A percentile compares a stretch with the other conserved stretches of the same genome.
Evolutionary conservation across 2,329 filamentous ascomycete species (phyloP).

Genomic region (Fusarium tjaetaba): DNA sequence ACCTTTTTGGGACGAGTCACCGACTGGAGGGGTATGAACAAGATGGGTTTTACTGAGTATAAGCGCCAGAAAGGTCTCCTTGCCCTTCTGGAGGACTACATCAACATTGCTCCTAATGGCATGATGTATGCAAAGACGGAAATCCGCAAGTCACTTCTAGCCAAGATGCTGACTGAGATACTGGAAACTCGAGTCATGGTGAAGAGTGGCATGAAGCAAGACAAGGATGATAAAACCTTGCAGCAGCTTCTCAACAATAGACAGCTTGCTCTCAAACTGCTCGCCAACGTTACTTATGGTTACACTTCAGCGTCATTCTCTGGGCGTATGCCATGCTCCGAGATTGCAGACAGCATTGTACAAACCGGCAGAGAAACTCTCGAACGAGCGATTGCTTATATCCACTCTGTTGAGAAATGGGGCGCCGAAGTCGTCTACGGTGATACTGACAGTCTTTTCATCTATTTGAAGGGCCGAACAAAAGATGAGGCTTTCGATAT

Average conservation of each 20-base stretch:
- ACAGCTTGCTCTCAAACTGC: constrained; percentile 91
- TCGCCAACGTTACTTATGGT: constrained; percentile 99
- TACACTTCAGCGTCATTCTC: constrained; percentile 98
- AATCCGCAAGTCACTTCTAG: constrained; percentile 88
- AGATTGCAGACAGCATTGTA: constrained; percentile 98
- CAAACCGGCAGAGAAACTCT: constrained; percentile 95
- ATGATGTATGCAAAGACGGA: constrained; percentile 93
- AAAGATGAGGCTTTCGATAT: constrained; percentile 91
- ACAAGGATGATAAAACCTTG: constrained; percentile 86
- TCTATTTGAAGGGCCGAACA: constrained; percentile 87
- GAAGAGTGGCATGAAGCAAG: constrained; percentile 94
- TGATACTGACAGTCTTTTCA: constrained; percentile 94
- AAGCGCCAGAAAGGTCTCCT: constrained; percentile 78
- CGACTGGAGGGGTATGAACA: constrained; percentile 89
- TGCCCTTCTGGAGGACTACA: constrained; percentile 80
- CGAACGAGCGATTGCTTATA: constrained; percentile 90
- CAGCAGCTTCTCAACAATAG: constrained; percentile 92
- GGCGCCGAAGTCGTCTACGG: constrained; percentile 97
- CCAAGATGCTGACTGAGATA: constrained; percentile 97
- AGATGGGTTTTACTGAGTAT: constrained; percentile 95
- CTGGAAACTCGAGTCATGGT: constrained; percentile 97
- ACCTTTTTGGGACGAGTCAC: constrained; percentile 90
- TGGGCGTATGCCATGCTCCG: constrained; percentile 95
- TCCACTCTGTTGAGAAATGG: constrained; percentile 89
- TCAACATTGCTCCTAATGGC: constrained; percentile 94